Percentiles rank a stretch among this genome's conserved stretches.
These are phyloP conservation scores for Fusarium burgessii DNA, from an alignment of 2,329 filamentous ascomycete genomes.

Conservation along the genomic window DNA sequence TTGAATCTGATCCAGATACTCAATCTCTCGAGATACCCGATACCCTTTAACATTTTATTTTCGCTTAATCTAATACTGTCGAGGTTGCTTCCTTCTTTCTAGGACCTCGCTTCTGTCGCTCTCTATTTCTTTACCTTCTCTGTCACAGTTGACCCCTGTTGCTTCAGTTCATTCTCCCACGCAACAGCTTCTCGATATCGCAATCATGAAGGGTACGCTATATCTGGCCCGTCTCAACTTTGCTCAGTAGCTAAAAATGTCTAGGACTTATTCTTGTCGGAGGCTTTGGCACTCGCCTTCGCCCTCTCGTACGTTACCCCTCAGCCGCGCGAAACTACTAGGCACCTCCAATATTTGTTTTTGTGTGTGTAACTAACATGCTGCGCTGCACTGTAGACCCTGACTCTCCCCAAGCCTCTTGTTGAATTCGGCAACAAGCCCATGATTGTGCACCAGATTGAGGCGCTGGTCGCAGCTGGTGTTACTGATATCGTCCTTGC, in stretches of 20 bases:
- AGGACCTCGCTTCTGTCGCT: conserved; percentile 41
- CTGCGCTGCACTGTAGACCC: conserved; percentile 70
- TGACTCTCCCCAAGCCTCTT: conserved; percentile 96
- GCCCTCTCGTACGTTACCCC: conserved; percentile 81
- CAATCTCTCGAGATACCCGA: conserved; percentile 40
- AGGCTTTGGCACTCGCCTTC: conserved; percentile 97
- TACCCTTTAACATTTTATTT: conserved; percentile 21
- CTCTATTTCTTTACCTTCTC: conserved; percentile 40
- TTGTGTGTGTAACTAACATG: conserved; percentile 38
- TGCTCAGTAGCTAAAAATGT: conserved; percentile 34
- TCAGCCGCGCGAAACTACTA: conserved; percentile 24
- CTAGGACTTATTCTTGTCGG: conserved; percentile 97
- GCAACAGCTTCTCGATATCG: conserved; percentile 38
- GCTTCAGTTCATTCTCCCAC: conserved; percentile 35
- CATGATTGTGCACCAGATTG: conserved; percentile 99
- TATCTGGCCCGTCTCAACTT: neutral
- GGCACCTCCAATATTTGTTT: conserved; percentile 12
- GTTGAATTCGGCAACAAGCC: conserved; percentile 99
- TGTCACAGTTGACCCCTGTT: conserved; percentile 30
- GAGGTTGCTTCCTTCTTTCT: conserved; percentile 42
- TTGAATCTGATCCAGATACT: conserved; percentile 28
- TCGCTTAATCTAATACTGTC: conserved; percentile 44
- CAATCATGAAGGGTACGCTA: conserved; percentile 55
- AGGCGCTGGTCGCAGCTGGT: conserved; percentile 90
- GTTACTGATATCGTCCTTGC: conserved; percentile 98